Base-by-base conservation (phyloP, 257 asterid species). In the Jaltomata sinuosa region DNA sequence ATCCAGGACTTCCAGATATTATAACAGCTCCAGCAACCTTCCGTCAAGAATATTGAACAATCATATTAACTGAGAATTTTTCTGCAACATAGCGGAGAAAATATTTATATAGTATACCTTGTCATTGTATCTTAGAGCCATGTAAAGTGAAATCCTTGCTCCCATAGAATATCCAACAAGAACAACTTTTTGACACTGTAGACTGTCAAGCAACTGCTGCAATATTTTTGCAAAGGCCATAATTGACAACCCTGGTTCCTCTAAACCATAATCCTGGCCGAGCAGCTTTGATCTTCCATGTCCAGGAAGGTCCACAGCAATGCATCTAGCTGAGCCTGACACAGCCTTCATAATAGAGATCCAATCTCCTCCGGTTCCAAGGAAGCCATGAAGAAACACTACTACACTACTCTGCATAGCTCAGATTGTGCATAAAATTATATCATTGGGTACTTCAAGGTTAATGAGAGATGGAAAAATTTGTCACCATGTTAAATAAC, bases 151-250 rank as follows among this genome's bases (percentile, higher is more conserved):
- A 82, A 97, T 94, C 87, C 99, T 89, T 74, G 99, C 98, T 76
- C 98, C 98, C 99, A 97, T 91, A 7, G 99, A 97, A 91, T 95
- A 97, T 21, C 99, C 98, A 45, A 94, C 94, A 53, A 94, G 93
- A 55, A 83, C 87, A 78, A 97, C 97, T 86, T 93, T 95, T 72
- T 67, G 88, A 25, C 90, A 86, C 65, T 91, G 88, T 42, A 94
- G 69, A 29, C 84, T 80, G 55, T 89, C 88, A 84, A 94, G 67
- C 85, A 93, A 90, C 90, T 95, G 88, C 89, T 88, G 76, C 74
- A 97, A 49, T 78, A 94, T 85, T 61, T 88, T 90, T 29, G 87
- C 89, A 86, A 95, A 67, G 55, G 89, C 90, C 53, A 93, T 95
- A 64, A 97, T 89, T 4, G 98, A 91, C 80, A 94, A 85, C 78